Conservation (phyloP, 129 eudicot genomes). For the Pulicaria dysenterica region DNA sequence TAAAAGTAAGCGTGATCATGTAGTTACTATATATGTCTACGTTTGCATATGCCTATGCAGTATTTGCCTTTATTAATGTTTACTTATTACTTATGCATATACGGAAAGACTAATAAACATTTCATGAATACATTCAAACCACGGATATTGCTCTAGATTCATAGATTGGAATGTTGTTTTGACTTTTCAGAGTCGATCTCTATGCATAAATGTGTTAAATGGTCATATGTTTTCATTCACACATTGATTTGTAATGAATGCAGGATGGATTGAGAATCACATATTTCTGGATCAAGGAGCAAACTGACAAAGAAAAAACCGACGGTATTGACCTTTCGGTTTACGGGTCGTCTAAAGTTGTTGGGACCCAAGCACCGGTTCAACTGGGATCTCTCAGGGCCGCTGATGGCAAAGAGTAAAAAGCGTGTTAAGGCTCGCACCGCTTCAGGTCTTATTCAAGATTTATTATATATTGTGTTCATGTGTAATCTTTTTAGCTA, state of each 20-base stretch:
- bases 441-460: slow-evolving; percentile 7
- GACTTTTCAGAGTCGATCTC: neutral
- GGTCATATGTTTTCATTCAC: slow-evolving; percentile 20
- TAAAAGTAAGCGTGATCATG: neutral
- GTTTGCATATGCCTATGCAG: neutral
- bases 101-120: neutral
- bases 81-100: neutral
- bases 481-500: slow-evolving; percentile 25
- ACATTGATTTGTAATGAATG: neutral
- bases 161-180: neutral
- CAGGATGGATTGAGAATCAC: slow-evolving; percentile 98
- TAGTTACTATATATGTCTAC: neutral
- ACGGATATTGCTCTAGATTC: neutral
- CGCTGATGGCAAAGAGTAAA: slow-evolving; percentile 94
- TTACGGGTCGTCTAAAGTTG: slow-evolving; percentile 95
- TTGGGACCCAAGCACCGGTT: slow-evolving; percentile 97
- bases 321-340: slow-evolving; percentile 64
- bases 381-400: slow-evolving; percentile 94
- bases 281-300: slow-evolving; percentile 98
- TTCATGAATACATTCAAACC: neutral
- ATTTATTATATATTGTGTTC: slow-evolving; percentile 1
- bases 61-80: too few species aligned
- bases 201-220: neutral
- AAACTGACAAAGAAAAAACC: slow-evolving; percentile 81
- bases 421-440: neutral